Conservation (phyloP, 192 early-diverging fungal genomes). For the Jimgerdemannia lactiflua region DNA sequence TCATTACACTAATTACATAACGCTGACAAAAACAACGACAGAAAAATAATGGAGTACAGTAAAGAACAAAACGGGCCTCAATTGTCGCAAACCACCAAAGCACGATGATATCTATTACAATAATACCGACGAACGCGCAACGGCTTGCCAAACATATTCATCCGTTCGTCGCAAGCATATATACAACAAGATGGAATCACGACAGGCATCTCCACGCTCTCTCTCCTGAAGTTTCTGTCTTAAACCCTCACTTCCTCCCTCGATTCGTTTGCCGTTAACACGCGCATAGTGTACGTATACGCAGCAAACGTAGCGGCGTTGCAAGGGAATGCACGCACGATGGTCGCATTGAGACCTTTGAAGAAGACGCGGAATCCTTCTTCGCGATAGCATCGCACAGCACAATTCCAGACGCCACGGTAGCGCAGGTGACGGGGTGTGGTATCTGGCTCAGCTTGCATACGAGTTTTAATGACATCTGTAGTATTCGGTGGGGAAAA, state of each 20-base stretch:
- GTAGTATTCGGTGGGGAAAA: not conserved
- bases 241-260: not conserved
- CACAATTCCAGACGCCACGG: constrained; percentile 38
- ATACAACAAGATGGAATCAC: not conserved
- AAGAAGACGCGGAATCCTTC: constrained; percentile 54
- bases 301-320: constrained; percentile 58
- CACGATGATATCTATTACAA: too few relatives aligned
- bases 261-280: constrained; percentile 9
- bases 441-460: constrained; percentile 45
- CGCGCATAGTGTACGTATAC: constrained; percentile 51
- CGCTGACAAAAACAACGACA: not conserved
- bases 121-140: too few relatives aligned
- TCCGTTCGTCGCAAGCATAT: not conserved
- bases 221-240: not conserved
- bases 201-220: not conserved
- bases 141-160: not conserved
- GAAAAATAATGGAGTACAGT: not conserved
- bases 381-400: constrained; percentile 44
- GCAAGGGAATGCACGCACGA: constrained; percentile 55
- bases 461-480: constrained; percentile 61
- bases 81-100: too few relatives aligned
- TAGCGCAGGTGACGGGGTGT: constrained; percentile 31
- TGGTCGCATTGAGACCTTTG: constrained; percentile 51
- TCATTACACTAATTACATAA: not conserved
- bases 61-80: not conserved